Percentiles rank a stretch among this genome's conserved stretches.
These are phyloP conservation scores for Calonectria leucothoes DNA, from an alignment of 2,329 filamentous ascomycete genomes.

Conservation along the genomic window DNA sequence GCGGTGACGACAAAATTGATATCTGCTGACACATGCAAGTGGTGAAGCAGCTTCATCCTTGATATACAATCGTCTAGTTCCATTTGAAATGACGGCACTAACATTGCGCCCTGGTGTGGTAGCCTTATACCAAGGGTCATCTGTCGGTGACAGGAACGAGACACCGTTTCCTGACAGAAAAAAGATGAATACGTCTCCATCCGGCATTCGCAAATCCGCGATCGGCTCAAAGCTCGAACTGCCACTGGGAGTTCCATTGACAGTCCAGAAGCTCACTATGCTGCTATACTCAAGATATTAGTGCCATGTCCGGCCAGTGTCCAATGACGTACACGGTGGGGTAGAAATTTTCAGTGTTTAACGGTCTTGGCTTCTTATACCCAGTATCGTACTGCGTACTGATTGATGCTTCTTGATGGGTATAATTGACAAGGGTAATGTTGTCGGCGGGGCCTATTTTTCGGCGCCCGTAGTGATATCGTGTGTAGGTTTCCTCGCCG, in stretches of 20 bases:
- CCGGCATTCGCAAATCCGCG: not conserved
- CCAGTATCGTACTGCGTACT: not conserved
- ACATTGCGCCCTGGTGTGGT: not conserved
- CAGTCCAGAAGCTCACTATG: too few relatives aligned
- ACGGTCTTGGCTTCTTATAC: too few relatives aligned
- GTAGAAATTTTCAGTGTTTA: too few relatives aligned
- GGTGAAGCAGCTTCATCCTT: not conserved
- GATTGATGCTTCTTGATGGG: not conserved
- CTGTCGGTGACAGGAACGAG: not conserved
- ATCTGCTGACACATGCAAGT: not conserved
- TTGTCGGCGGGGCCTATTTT: not conserved
- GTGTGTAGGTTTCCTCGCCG: not conserved
- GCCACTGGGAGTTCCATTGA: not conserved
- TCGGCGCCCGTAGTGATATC: not conserved
- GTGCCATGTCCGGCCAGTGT: too few relatives aligned
- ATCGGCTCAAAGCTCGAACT: not conserved
- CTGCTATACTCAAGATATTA: too few relatives aligned
- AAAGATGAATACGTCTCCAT: not conserved
- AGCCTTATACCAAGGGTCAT: not conserved
- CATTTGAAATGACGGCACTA: not conserved
- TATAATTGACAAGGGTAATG: not conserved
- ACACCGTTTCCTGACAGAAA: not conserved
- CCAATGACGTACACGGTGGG: too few relatives aligned
- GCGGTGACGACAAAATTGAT: not conserved
- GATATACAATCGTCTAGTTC: not conserved